phyloP scores from a whole-genome alignment of 345 rosid species.

The Brassica cretica region DNA sequence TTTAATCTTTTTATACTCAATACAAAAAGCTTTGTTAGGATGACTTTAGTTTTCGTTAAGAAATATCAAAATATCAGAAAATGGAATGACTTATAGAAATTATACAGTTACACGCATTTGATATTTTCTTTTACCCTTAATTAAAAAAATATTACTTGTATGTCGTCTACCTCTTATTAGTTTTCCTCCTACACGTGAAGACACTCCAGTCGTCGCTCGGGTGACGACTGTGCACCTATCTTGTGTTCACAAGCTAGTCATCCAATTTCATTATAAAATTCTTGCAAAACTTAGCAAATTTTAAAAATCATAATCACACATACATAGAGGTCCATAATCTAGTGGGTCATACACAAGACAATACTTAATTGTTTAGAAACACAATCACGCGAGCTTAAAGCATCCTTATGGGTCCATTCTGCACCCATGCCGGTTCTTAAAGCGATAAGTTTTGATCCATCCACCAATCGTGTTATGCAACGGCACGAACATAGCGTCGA shows the following conservation, averaged over 20 bases:
- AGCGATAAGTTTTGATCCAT: constrained; percentile 16
- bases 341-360: not conserved
- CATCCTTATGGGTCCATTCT: constrained; percentile 22
- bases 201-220: constrained; percentile 1
- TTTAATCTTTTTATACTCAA: not conserved
- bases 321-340: not conserved
- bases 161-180: not conserved
- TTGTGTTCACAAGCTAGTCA: constrained; percentile 6
- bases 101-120: not conserved
- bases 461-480: constrained; percentile 13
- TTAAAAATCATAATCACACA: not conserved
- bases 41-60: constrained; percentile 17
- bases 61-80: constrained; percentile 13
- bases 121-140: not conserved
- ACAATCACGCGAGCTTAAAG: constrained; percentile 25
- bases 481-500: constrained; percentile 22
- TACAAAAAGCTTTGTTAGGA: constrained; percentile 5
- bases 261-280: not conserved
- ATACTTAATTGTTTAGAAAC: constrained; percentile 2
- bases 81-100: constrained; percentile 13
- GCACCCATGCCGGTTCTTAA: not conserved
- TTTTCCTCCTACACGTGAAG: constrained; percentile 17
- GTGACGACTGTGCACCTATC: constrained; percentile 12
- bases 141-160: not conserved
- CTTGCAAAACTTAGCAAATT: constrained; percentile 6